phyloP scores from a whole-genome alignment of 805 yeast species.

The Tetrapisispora pingtungensis region DNA sequence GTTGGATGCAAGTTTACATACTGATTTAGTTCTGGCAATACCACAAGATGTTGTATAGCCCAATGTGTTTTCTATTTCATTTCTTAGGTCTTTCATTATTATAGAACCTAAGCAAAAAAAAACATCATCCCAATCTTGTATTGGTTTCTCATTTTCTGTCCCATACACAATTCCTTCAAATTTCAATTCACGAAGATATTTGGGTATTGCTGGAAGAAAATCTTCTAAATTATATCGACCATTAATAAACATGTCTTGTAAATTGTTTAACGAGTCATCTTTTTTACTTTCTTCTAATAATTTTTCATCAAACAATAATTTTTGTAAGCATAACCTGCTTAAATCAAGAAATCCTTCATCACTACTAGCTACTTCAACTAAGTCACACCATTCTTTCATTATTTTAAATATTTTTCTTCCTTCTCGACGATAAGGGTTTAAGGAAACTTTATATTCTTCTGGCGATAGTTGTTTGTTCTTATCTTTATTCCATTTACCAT shows the following conservation, averaged over 20 bases:
- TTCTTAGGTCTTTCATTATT: conserved; percentile 45
- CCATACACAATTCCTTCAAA: conserved; percentile 16
- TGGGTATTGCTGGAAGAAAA: conserved; percentile 19
- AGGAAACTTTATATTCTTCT: conserved; percentile 64
- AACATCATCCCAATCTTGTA: conserved; percentile 75
- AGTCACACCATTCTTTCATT: conserved; percentile 49
- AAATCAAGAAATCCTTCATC: conserved; percentile 88
- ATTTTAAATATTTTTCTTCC: conserved; percentile 67
- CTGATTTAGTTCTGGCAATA: conserved; percentile 58
- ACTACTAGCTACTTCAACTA: conserved; percentile 88
- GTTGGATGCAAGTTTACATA: conserved; percentile 84
- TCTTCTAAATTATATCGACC: conserved; percentile 20
- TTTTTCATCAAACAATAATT: conserved; percentile 23
- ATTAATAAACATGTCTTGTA: conserved; percentile 15
- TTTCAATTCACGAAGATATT: conserved; percentile 11
- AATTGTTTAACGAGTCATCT: not conserved
- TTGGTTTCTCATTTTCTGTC: conserved; percentile 7
- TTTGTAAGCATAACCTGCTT: conserved; percentile 50
- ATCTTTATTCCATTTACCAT: conserved; percentile 28
- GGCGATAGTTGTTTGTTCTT: conserved; percentile 48
- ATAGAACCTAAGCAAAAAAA: conserved; percentile 57
- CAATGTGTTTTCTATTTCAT: conserved; percentile 40
- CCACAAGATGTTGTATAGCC: conserved; percentile 91
- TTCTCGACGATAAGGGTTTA: conserved; percentile 87
- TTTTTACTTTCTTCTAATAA: not conserved